phyloP scores from a whole-genome alignment of 2,329 filamentous ascomycete species.

The Colletotrichum sp. region DNA sequence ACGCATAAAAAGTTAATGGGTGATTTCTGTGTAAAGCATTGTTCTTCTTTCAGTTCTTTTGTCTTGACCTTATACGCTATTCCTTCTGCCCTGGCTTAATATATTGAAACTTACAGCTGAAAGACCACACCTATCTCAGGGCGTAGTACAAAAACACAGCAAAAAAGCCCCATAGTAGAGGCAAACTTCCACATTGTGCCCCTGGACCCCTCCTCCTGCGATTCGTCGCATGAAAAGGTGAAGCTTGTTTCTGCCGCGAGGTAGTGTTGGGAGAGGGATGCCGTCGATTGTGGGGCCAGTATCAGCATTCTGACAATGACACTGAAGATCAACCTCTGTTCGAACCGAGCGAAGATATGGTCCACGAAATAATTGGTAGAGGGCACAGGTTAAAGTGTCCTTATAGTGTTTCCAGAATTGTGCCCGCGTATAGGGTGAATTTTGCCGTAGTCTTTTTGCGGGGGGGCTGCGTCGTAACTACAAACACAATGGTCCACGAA shows the following conservation, averaged over 20 bases:
- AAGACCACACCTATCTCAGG: background rate
- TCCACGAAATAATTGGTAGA: background rate
- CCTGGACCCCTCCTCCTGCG: background rate
- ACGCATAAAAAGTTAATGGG: background rate
- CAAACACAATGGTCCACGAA: no score
- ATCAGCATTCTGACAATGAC: background rate
- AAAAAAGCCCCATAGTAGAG: background rate
- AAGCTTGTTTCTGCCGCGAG: background rate
- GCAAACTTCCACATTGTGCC: background rate
- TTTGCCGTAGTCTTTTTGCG: no score
- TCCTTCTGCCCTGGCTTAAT: background rate
- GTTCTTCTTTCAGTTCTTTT: fast-evolving
- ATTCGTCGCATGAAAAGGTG: background rate
- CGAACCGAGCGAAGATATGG: background rate
- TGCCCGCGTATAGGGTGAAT: no score
- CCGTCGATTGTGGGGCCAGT: background rate
- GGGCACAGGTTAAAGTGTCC: no score
- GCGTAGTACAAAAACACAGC: background rate
- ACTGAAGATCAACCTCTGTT: background rate
- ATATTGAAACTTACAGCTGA: background rate
- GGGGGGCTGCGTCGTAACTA: no score
- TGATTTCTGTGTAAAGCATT: background rate
- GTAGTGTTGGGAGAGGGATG: background rate
- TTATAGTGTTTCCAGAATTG: no score
- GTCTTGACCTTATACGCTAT: background rate